Base-by-base conservation (phyloP, 352 stramenopile genomes). In the Aphanomyces stellatus region DNA sequence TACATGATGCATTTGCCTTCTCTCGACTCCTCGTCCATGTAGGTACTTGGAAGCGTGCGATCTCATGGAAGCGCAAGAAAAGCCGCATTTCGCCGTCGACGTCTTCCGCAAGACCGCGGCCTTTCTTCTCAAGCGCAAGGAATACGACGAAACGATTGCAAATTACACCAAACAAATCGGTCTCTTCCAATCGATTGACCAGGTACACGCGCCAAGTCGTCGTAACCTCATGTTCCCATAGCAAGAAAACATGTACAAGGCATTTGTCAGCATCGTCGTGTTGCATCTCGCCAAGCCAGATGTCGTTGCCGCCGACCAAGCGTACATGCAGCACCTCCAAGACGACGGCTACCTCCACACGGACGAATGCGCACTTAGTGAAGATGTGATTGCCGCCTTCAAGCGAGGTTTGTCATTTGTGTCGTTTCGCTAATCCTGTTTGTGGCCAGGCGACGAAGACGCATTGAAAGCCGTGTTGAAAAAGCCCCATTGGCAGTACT, bases 11-110 rank as follows among this genome's bases (percentile, higher is more conserved):
- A 5, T 28, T n/a, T n/a, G n/a, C n/a, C n/a, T n/a, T 1, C 30
- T 4, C 6, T 30, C 25, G 41, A 53, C 51, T 33, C 15, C n/a
- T 63, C n/a, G 28, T 33, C 28, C n/a, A 19, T 1, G n/a, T 65
- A 65, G 57, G 57, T 90, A 89, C 59, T 71, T 76, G 69, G 73
- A 73, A 22, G 85, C 85, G 5, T 93, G 85, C 71, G 80, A 82
- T 51, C 74, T 93, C 46, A 71, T 91, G 59, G 85, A 93, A 43
- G 75, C 85, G 4, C 85, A 93, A 71, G 80, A 82, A 64, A 93
- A 91, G 65, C 85, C 85, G 19, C 85, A 93, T 70, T 90, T 93
- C 53, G 85, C 85, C 0, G 77, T 93, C 19, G 85, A 93, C 31
- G 77, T 80, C 64, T 88, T 93, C 69, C 78, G 81, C 51, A 93